phyloP scores from a whole-genome alignment of 352 stramenopile genomes.

The Phytophthora multivora region DNA sequence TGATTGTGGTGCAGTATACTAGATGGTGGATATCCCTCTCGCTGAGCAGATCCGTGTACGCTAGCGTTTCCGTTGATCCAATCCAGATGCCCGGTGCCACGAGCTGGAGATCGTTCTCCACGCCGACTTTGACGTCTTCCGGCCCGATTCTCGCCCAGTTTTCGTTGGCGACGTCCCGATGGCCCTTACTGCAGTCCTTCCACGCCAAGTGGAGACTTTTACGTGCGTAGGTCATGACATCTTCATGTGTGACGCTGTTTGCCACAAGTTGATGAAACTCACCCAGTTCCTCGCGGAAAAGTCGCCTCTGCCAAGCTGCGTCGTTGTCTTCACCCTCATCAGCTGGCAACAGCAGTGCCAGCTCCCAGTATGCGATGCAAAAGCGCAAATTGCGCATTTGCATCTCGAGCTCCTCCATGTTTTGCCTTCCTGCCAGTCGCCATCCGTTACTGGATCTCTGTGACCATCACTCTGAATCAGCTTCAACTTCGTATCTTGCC shows the following conservation, averaged over 20 bases:
- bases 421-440: neutral
- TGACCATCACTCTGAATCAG: constrained; percentile 2
- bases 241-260: constrained; percentile 7
- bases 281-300: constrained; percentile 14
- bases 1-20: constrained; percentile 18
- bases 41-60: constrained; percentile 8
- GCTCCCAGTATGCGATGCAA: constrained; percentile 16
- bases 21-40: constrained; percentile 9
- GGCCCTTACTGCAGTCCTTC: neutral
- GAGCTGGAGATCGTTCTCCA: constrained; percentile 39
- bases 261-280: constrained; percentile 12
- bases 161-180: neutral
- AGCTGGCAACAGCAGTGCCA: constrained; percentile 13
- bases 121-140: constrained; percentile 16
- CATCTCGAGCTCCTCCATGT: neutral
- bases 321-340: constrained; percentile 2
- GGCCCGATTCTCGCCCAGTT: constrained; percentile 10
- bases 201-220: constrained; percentile 19
- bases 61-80: constrained; percentile 33
- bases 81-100: constrained; percentile 42
- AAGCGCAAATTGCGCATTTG: constrained; percentile 21
- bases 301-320: neutral
- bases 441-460: constrained; percentile 1
- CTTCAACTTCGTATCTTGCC: constrained; percentile 21
- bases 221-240: constrained; percentile 11